Evolutionary conservation across 176 grass and related monocot species (phyloP).

Genomic region (Juncus inflexus): DNA sequence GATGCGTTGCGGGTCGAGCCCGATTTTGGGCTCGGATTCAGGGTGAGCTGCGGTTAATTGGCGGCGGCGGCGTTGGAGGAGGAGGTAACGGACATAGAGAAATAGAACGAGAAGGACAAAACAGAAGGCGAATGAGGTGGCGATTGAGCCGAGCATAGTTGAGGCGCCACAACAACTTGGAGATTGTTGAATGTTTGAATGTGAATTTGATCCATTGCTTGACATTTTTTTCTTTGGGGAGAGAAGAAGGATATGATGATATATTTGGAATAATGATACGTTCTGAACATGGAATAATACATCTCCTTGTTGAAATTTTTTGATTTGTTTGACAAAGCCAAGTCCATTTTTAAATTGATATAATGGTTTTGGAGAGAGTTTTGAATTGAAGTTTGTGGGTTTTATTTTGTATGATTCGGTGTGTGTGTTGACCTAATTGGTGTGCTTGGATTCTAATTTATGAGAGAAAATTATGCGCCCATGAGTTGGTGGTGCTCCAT

Average conservation of each 20-base stretch:
- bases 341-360: neutral
- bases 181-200: neutral
- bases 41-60: neutral
- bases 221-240: constrained; percentile 31
- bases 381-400: neutral
- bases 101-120: constrained; percentile 41
- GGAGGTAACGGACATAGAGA: constrained; percentile 31
- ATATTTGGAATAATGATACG: neutral
- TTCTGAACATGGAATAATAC: neutral
- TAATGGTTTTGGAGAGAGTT: too few species aligned
- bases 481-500: neutral
- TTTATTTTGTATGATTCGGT: neutral
- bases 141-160: constrained; percentile 30
- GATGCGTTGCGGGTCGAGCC: constrained; percentile 54
- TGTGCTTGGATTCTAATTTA: neutral
- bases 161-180: constrained; percentile 32
- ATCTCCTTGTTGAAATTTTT: neutral
- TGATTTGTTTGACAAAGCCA: neutral
- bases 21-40: constrained; percentile 19
- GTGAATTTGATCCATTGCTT: neutral
- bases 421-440: constrained; percentile 5
- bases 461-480: neutral
- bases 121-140: constrained; percentile 36
- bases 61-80: constrained; percentile 8
- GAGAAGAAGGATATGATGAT: neutral